Conservation (phyloP, 2,329 filamentous ascomycete species). For the Colletotrichum lini region DNA sequence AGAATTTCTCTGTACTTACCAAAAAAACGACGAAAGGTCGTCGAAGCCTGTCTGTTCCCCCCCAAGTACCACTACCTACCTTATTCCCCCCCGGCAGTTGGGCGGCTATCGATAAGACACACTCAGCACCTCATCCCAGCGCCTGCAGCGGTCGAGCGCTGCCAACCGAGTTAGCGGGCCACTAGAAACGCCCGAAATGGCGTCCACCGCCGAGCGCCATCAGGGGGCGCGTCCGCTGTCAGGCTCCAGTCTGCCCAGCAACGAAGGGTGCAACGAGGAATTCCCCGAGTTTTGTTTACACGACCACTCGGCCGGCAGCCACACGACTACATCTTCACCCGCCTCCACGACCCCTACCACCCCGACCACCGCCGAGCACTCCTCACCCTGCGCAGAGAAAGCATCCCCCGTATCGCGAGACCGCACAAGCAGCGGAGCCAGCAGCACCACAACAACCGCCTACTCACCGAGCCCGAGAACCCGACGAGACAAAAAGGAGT, state of each 20-base stretch:
- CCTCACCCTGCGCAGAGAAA: constrained; percentile 42
- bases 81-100: constrained; percentile 18
- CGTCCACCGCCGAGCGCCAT: constrained; percentile 32
- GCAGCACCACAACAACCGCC: constrained; percentile 32
- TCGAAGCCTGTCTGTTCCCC: not conserved
- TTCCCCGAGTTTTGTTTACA: constrained; percentile 63
- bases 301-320: constrained; percentile 42
- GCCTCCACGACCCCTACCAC: constrained; percentile 48
- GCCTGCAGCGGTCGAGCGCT: constrained; percentile 41
- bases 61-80: not conserved
- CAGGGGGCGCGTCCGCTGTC: constrained; percentile 42
- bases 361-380: constrained; percentile 46
- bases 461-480: constrained; percentile 53
- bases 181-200: constrained; percentile 42
- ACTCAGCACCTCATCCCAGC: constrained; percentile 35
- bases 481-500: constrained; percentile 62
- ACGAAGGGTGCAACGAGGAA: constrained; percentile 53
- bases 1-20: not conserved
- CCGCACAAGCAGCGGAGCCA: constrained; percentile 45
- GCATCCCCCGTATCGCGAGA: constrained; percentile 44
- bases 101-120: constrained; percentile 37
- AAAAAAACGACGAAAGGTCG: not conserved
- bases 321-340: constrained; percentile 45
- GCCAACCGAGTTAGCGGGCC: constrained; percentile 39
- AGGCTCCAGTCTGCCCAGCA: constrained; percentile 52